Percentiles rank a stretch among this genome's conserved stretches.
phyloP scores from a whole-genome alignment of 169 alveolate genomes.

The Besnoitia besnoiti region DNA sequence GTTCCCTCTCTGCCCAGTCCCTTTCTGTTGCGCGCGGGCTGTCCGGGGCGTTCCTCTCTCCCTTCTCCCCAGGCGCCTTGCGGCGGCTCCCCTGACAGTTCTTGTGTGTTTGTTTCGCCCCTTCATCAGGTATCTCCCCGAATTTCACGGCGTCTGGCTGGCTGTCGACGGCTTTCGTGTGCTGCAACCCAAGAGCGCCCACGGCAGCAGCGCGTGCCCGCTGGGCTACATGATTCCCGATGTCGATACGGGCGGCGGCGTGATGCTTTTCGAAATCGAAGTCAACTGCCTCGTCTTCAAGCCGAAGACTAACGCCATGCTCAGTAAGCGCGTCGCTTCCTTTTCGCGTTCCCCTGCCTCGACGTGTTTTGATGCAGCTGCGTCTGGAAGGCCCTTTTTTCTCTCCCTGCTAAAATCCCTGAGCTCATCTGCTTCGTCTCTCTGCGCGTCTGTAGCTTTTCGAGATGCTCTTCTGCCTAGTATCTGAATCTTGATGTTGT shows the following conservation, averaged over 20 bases:
- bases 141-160: slow-evolving; percentile 36
- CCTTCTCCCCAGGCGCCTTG: too few relatives aligned
- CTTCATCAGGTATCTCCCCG: slow-evolving; percentile 41
- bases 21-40: too few relatives aligned
- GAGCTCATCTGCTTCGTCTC: not conserved
- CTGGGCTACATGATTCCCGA: slow-evolving; percentile 36
- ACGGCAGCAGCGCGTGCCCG: not conserved
- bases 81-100: too few relatives aligned
- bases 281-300: slow-evolving; percentile 25
- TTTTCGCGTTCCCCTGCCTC: too few relatives aligned
- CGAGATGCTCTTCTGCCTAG: too few relatives aligned
- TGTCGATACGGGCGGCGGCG: slow-evolving; percentile 20
- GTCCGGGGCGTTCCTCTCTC: too few relatives aligned
- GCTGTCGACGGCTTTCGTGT: not conserved
- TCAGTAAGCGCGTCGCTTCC: not conserved
- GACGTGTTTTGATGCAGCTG: too few relatives aligned
- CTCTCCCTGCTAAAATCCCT: not conserved
- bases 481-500: too few relatives aligned
- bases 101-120: too few relatives aligned
- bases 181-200: not conserved
- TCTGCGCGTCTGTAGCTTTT: not conserved
- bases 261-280: slow-evolving; percentile 23
- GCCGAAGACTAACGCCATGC: slow-evolving; percentile 30
- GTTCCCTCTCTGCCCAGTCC: too few relatives aligned
- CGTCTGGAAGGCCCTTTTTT: not conserved